Base-by-base conservation (phyloP, 2,329 filamentous ascomycete genomes). In the Aquanectria penicillioides region DNA sequence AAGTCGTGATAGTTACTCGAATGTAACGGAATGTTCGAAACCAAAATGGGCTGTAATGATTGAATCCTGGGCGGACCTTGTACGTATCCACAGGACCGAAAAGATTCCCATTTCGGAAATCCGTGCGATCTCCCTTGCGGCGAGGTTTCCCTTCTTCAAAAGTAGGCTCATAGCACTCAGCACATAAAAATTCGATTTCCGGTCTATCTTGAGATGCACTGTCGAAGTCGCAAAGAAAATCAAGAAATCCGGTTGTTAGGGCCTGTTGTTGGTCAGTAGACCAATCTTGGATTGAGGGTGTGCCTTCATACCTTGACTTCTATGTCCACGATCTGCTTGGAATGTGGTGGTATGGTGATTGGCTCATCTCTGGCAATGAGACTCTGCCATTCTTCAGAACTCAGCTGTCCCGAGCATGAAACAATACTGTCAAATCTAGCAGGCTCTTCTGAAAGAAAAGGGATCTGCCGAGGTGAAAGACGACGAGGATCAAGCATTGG, bases 31-130 rank as follows among this genome's bases (percentile, higher is more conserved):
- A 57, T 6, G 54, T 57, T 5, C 54, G 46, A 25, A 57, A 51
- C 54, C 54, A 57, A 12, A 57, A 57, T 1, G 46, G 54, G n/a
- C 54, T 57, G 23, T 57, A 51, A 10, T 57, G 38, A 12, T 57
- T 57, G 6, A 38, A 36, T 12, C 54, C 54, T 4, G 18, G 15
- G 9, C 33, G 31, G 8, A 38, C 15, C 8, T 38, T 23, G 11
- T 51, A 51, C 1, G 26, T 57, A 11, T 57, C 54, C 3, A 44
- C 54, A 11, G 54, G 54, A 4, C 54, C 54, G 15, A 49, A 51
- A 0, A 51, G 18, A 13, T 36, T 20, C 4, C 54, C 54, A 13
- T 46, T 57, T 17, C 40, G 20, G 31, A 51, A 51, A 8, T 57
- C 37, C 9, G 28, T 26, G 10, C 54, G 33, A 25, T 51, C 31